phyloP scores from a whole-genome alignment of 805 yeast species.

The Saturnispora halmiae region DNA sequence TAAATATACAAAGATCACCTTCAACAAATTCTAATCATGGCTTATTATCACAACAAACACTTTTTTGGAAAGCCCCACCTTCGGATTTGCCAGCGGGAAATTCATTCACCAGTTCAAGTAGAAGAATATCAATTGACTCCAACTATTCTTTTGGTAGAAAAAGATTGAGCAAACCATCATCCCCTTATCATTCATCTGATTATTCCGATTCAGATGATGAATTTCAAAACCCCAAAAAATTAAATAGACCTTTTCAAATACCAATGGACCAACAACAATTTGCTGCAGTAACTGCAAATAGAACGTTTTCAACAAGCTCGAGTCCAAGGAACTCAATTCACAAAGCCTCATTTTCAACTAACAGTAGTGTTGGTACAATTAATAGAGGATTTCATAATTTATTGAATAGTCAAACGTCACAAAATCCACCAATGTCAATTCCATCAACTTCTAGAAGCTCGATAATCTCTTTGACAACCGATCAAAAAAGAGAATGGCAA shows the following conservation, averaged over 20 bases:
- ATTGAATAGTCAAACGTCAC: not conserved
- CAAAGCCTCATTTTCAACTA: not conserved
- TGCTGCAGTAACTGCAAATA: conserved; percentile 1
- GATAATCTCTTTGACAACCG: too few species aligned
- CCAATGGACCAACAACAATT: conserved; percentile 3
- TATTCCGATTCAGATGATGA: conserved; percentile 31
- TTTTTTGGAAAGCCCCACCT: conserved; percentile 56
- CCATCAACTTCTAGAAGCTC: too few species aligned
- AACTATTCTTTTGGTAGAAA: conserved; percentile 32
- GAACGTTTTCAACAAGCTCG: conserved; percentile 1
- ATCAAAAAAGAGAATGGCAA: conserved; percentile 3
- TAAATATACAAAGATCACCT: conserved; percentile 15
- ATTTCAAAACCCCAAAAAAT: conserved; percentile 16
- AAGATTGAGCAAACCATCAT: conserved; percentile 2
- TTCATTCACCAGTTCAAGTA: conserved; percentile 7
- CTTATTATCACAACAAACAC: conserved; percentile 14
- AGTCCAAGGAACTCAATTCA: conserved; percentile 4
- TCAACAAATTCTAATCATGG: conserved; percentile 7
- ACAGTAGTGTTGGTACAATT: conserved; percentile 1
- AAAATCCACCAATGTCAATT: not conserved
- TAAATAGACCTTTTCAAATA: conserved; percentile 2
- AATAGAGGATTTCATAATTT: conserved; percentile 7
- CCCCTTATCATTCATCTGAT: conserved; percentile 12
- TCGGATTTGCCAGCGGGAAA: conserved; percentile 29
- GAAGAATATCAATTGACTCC: conserved; percentile 41